Evolutionary conservation across 768 basidiomycete species (phyloP).

Genomic region (Tylopilus vinaceipallidus): DNA sequence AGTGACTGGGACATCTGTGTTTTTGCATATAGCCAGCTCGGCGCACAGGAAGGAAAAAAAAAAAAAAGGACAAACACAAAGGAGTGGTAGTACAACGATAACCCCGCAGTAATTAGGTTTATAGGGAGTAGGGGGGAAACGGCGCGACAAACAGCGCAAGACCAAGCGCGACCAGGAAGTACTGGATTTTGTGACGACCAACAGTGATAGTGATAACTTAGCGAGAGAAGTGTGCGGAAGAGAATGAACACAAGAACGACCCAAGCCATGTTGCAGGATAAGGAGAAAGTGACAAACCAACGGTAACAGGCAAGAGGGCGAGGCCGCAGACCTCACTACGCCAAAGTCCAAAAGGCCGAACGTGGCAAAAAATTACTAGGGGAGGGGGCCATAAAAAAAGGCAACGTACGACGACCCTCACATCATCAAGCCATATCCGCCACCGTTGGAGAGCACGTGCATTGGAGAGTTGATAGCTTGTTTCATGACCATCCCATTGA

Average conservation of each 20-base stretch:
- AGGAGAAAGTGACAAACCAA: constrained; percentile 12
- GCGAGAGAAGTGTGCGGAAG: not conserved
- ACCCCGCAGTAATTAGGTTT: constrained; percentile 16
- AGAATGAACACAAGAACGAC: constrained; percentile 4
- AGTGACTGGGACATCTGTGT: constrained; percentile 11
- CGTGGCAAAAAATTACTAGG: constrained; percentile 9
- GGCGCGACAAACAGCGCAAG: constrained; percentile 2
- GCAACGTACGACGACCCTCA: constrained; percentile 17
- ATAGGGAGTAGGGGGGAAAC: constrained; percentile 1
- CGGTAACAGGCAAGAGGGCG: constrained; percentile 8
- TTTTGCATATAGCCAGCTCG: constrained; percentile 15
- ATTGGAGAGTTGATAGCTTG: constrained; percentile 36
- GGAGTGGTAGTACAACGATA: constrained; percentile 27
- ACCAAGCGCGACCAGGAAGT: not conserved
- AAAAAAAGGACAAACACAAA: constrained; percentile 13
- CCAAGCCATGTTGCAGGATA: constrained; percentile 11
- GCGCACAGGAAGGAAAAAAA: constrained; percentile 2
- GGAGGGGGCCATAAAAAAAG: constrained; percentile 7
- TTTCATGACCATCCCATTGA: constrained; percentile 36
- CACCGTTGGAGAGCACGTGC: constrained; percentile 37
- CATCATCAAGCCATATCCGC: constrained; percentile 41
- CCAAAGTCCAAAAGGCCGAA: constrained; percentile 15
- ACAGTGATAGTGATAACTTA: constrained; percentile 15
- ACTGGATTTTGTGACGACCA: constrained; percentile 12
- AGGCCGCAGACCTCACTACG: constrained; percentile 8